phyloP scores from a whole-genome alignment of 2,329 filamentous ascomycete genomes.

The Conoideocrella luteorostrata region DNA sequence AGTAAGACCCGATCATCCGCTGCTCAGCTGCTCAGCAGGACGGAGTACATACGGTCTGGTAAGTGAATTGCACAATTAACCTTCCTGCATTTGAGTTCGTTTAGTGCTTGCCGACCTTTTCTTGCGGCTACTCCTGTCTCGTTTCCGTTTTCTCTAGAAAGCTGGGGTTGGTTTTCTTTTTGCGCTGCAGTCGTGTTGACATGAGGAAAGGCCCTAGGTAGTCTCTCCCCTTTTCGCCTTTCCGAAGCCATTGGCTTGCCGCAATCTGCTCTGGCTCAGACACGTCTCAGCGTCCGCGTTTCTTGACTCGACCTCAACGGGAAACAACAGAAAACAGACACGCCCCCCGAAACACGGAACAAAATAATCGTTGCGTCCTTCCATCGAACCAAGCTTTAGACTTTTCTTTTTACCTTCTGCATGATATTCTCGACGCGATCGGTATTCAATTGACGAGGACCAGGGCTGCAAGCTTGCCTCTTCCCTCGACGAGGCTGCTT shows the following conservation, averaged over 20 bases:
- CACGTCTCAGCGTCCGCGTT: slow-evolving; percentile 11
- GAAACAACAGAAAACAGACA: background rate
- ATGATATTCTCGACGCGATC: slow-evolving; percentile 7
- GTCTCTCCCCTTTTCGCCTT: background rate
- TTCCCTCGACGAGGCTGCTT: slow-evolving; percentile 4
- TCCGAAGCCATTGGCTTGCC: background rate
- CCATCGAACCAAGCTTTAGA: background rate
- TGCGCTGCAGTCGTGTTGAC: background rate
- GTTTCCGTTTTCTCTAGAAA: background rate
- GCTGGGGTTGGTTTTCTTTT: background rate
- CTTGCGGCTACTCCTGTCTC: slow-evolving; percentile 3
- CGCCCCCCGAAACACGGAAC: background rate
- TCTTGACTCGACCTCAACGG: slow-evolving; percentile 2
- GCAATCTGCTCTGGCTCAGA: slow-evolving; percentile 9
- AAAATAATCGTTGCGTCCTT: background rate
- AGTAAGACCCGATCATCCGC: no score
- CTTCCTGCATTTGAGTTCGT: background rate
- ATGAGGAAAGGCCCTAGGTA: background rate
- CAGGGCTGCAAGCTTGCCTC: slow-evolving; percentile 4
- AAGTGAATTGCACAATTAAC: background rate
- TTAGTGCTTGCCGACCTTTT: slow-evolving; percentile 1
- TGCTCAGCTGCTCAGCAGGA: background rate
- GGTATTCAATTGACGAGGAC: slow-evolving; percentile 3
- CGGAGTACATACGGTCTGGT: background rate
- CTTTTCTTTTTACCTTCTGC: background rate